Conservation (phyloP, 371 early-diverging fungal species). For the Mucor indicus region DNA sequence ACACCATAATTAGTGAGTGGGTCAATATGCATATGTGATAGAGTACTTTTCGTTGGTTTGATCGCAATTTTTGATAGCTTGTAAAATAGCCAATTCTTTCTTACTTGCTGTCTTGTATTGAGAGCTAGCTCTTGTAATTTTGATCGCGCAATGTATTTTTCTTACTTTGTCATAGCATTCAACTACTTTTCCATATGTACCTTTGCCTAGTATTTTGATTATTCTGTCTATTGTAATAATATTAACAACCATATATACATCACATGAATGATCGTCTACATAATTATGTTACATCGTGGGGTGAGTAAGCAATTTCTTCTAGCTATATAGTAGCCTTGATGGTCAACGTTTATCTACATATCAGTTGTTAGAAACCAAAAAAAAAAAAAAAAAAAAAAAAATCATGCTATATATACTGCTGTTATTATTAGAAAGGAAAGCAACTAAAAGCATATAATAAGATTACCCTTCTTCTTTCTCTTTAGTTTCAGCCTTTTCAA, state of each 20-base stretch:
- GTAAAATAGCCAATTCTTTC: slow-evolving; percentile 85
- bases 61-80: slow-evolving; percentile 73
- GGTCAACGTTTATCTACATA: slow-evolving; percentile 80
- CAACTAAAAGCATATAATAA: no score
- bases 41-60: slow-evolving; percentile 65
- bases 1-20: no score
- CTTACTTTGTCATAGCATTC: slow-evolving; percentile 76
- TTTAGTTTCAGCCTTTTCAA: no score
- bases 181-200: slow-evolving; percentile 96
- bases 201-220: slow-evolving; percentile 85
- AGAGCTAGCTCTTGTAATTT: slow-evolving; percentile 89
- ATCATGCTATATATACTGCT: no score
- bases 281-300: slow-evolving; percentile 57
- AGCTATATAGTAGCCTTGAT: slow-evolving; percentile 91
- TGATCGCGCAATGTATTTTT: slow-evolving; percentile 63
- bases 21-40: no score
- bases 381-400: no score
- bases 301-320: slow-evolving; percentile 70
- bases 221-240: slow-evolving; percentile 64
- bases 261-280: no score
- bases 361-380: no score
- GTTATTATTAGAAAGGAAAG: no score
- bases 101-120: slow-evolving; percentile 94
- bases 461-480: no score
- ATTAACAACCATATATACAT: not conserved